A percentile compares a stretch with the other conserved stretches of the same genome.
Conservation (phyloP, 768 basidiomycete genomes). For the Chalciporus pseudorubinellus region DNA sequence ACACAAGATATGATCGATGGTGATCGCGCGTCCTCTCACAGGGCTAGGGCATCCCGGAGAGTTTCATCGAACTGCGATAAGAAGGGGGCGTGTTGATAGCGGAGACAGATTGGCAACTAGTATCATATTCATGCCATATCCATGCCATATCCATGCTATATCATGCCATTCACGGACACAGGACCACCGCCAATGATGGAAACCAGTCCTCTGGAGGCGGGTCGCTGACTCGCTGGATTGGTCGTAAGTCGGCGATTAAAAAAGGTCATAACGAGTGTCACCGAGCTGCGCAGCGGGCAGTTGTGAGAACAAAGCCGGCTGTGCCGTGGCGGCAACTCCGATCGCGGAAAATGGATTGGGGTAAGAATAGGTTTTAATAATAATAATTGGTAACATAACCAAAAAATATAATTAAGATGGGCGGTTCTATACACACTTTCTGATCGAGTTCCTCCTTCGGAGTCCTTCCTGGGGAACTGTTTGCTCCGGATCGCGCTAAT, state of each 20-base stretch:
- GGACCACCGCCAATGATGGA: slow-evolving; percentile 1
- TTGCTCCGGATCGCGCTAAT: slow-evolving; percentile 10
- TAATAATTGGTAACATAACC: slow-evolving; percentile 15
- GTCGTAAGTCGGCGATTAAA: slow-evolving; percentile 32
- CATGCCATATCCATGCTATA: no score
- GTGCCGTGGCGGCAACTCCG: slow-evolving; percentile 31
- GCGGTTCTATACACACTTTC: slow-evolving; percentile 8
- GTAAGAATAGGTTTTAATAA: slow-evolving; percentile 7
- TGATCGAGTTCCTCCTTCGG: background rate
- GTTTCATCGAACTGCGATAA: background rate
- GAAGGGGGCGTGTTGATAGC: background rate
- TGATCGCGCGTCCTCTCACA: slow-evolving; percentile 19
- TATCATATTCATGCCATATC: no score
- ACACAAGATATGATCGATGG: slow-evolving; percentile 13
- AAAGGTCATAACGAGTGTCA: slow-evolving; percentile 14
- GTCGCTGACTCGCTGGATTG: slow-evolving; percentile 22
- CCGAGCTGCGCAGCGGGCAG: background rate
- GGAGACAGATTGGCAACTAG: background rate
- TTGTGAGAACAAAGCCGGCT: slow-evolving; percentile 20
- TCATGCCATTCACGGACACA: background rate
- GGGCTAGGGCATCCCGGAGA: slow-evolving; percentile 26
- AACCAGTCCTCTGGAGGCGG: background rate
- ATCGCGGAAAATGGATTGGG: slow-evolving; percentile 15
- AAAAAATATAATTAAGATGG: slow-evolving; percentile 6
- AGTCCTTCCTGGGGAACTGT: background rate